Evolutionary conservation across 2,329 filamentous ascomycete genomes (phyloP).

Genomic region (Lachnellula subtilissima): DNA sequence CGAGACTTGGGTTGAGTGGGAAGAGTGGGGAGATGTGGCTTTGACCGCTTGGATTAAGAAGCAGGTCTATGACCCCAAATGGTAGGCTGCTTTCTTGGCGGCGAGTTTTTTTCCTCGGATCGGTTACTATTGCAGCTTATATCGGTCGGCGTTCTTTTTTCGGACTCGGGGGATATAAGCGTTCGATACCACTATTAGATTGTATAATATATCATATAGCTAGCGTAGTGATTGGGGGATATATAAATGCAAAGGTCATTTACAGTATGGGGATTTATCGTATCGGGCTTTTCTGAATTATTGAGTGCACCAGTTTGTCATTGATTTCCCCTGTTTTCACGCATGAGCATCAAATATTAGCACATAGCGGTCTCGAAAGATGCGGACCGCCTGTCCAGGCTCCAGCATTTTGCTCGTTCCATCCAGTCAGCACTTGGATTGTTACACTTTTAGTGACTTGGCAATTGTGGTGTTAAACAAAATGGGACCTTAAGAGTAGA

Average conservation of each 20-base stretch:
- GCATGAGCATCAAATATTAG: neutral
- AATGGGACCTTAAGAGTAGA: neutral
- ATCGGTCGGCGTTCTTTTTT: neutral
- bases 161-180: neutral
- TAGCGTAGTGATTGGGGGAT: neutral
- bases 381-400: neutral
- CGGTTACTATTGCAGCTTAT: neutral
- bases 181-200: neutral
- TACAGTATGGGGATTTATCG: neutral
- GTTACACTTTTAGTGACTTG: neutral
- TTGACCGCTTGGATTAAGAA: slow-evolving; percentile 57
- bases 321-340: neutral
- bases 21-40: slow-evolving; percentile 63
- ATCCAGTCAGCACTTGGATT: neutral
- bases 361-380: neutral
- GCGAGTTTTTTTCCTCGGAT: neutral
- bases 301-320: neutral
- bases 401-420: slow-evolving; percentile 3
- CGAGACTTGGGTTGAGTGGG: slow-evolving; percentile 66
- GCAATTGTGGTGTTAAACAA: neutral
- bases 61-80: slow-evolving; percentile 53
- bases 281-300: neutral
- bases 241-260: neutral
- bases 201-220: neutral
- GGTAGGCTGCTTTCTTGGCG: slow-evolving; percentile 13